Evolutionary conservation across 2,329 filamentous ascomycete genomes (phyloP), one percentile per base, ranked within the genome.

Genomic region (Tricladium varicosporioides): DNA sequence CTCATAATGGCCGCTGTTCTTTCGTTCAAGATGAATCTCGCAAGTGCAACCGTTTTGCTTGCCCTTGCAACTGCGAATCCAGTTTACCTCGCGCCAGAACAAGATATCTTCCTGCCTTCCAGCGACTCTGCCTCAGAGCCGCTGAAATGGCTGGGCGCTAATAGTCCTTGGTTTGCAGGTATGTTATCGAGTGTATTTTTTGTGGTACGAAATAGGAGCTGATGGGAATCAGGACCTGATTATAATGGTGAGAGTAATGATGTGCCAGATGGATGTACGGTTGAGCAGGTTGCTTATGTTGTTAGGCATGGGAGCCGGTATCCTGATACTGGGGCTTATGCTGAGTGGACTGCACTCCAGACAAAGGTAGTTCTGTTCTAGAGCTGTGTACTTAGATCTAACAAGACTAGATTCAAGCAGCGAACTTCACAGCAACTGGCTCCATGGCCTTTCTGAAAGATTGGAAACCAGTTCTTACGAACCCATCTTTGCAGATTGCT

Each of bases 251-350:
- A 87, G 54, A 79, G 79, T 0, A 72, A 78, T 31, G 74, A 79
- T 3, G 73, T 82, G 1, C 84, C 84, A 0, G 73, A 78, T 1
- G 75, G 78, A 45, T 88, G 85, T 67, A 73, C 72, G 9, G 78
- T 88, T 3, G 82, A 87, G 57, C 79, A 84, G 63, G 83, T 80
- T 2, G 80, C 81, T 5, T 86, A 84, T 59, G 72, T 84, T 33
- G 76, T 78, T 1, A 79, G 84, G 15, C 85, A 87, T 72, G 85
- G 85, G 15, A 85, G 82, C 44, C 76, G 84, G 44, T 88, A 81
- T 64, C 84, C 84, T 0, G 85, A 87, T 60, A 72, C 72, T 1
- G 82, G 83, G 3, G 83, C 85, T 5, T 86, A 86, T 58, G 71
- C 73, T 5, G 75, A 76, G 47, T 88, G 85, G 85, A 69, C 76